These are phyloP conservation scores for Dactylellina parvicollis DNA, from an alignment of 2,329 filamentous ascomycete genomes.

Conservation along the genomic window DNA sequence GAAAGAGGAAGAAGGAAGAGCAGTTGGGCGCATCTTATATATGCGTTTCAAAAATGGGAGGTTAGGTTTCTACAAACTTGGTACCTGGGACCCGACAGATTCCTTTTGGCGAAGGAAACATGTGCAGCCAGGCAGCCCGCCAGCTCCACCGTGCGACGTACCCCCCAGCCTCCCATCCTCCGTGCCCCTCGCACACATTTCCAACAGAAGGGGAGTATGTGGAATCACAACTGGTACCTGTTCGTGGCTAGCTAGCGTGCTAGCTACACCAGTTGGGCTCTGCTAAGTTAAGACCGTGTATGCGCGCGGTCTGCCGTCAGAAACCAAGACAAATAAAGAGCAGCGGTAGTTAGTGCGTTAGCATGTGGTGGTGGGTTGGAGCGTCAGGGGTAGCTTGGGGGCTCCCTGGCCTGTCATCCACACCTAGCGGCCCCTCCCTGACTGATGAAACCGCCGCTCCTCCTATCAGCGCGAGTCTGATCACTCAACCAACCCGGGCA, in stretches of 20 bases:
- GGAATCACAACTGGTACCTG: no score
- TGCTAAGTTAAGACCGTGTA: constrained; percentile 44
- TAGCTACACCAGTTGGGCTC: no score
- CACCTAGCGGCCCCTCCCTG: constrained; percentile 11
- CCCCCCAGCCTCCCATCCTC: constrained; percentile 20
- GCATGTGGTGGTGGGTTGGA: constrained; percentile 24
- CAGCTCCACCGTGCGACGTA: constrained; percentile 2
- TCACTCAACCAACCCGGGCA: constrained; percentile 26
- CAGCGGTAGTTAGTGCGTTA: constrained; percentile 9
- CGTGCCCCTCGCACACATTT: constrained; percentile 17
- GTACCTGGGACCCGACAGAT: constrained; percentile 31
- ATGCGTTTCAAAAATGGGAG: constrained; percentile 36
- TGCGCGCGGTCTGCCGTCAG: constrained; percentile 50
- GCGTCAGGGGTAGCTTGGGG: constrained; percentile 37
- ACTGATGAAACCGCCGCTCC: constrained; percentile 38
- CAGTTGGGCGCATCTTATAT: constrained; percentile 31
- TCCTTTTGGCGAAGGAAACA: constrained; percentile 24
- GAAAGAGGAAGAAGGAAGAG: constrained; percentile 31
- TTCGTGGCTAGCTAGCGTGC: no score
- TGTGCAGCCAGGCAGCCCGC: constrained; percentile 5
- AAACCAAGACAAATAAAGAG: constrained; percentile 34
- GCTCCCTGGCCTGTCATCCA: constrained; percentile 35
- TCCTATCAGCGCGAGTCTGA: constrained; percentile 31
- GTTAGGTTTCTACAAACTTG: constrained; percentile 30
- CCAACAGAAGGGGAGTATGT: not conserved